Base-by-base conservation (phyloP, 2,329 filamentous ascomycete genomes). In the Rosellinia necatrix region DNA sequence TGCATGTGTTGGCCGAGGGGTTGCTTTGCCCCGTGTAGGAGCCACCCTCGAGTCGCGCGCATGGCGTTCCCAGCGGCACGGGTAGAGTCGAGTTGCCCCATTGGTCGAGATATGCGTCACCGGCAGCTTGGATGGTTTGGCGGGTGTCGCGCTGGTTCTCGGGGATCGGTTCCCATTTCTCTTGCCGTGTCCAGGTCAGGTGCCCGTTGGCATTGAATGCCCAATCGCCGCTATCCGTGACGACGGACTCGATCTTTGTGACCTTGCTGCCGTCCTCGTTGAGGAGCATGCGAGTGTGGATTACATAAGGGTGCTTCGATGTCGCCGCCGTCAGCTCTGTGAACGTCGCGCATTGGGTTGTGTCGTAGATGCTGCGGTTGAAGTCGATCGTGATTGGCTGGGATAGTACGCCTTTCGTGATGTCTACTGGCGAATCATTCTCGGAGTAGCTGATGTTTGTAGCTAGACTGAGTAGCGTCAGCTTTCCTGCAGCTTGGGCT, bases 251-350 rank as follows among this genome's bases (percentile, higher is more conserved):
- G 30, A 71, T 61, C 15, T 58, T 57, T 9, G 65, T 64, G 60
- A 70, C 65, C 59, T 65, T 61, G 37, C 58, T 52, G 10, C 21
- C 50, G 17, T 61, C 59, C 3, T 19, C 60, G 19, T 63, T 54
- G 49, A 70, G 60, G 0, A 70, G 35, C 30, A 72, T 67, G 4
- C 68, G 67, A 29, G 70, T 72, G 56, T 64, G 58, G 56, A 69
- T 71, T 1, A 70, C 71, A 49, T 71, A 73, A 3, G 72, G 71
- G 22, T 69, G 66, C 6, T 58, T 49, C n/a, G 66, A 60, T 13
- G 66, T 64, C 3, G 69, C 65, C n/a, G 66, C 64, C 46, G 74
- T 68, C 47, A 78, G 67, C 60, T 77, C 74, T 9, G 77, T 75
- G 56, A 74, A 74, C 19, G 76, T 74, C n/a, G 74, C 71, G 62